Evolutionary conservation across 371 early-diverging fungal genomes (phyloP).

Genomic region (Rhizopus sp.): DNA sequence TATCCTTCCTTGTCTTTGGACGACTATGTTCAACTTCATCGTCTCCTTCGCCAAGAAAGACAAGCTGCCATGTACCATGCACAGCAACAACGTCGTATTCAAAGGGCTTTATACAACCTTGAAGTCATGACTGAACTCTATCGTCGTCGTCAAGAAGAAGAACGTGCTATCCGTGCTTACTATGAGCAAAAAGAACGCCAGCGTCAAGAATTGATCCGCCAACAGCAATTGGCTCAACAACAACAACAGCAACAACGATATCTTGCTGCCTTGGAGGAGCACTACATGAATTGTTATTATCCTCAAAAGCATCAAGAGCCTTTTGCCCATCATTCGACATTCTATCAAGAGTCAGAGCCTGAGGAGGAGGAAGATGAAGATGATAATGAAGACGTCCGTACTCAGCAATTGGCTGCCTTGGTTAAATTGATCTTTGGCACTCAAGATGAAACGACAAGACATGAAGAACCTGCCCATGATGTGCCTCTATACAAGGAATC

Average conservation of each 20-base stretch:
- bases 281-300: not conserved
- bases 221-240: not conserved
- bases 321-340: not conserved
- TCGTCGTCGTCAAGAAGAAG: conserved; percentile 22
- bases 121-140: conserved; percentile 15
- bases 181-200: conserved; percentile 11
- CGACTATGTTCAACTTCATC: conserved; percentile 36
- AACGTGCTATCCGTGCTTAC: conserved; percentile 23
- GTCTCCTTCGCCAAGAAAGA: conserved; percentile 23
- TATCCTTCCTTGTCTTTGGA: conserved; percentile 22
- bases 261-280: not conserved
- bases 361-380: conserved; percentile 1
- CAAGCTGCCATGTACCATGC: conserved; percentile 8
- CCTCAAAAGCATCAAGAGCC: not conserved
- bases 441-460: conserved; percentile 2
- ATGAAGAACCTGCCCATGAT: not conserved
- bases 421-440: conserved; percentile 14
- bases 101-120: conserved; percentile 12
- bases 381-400: conserved; percentile 10
- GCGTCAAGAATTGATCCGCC: conserved; percentile 1
- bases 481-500: conserved; percentile 3
- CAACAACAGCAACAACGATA: conserved; percentile 9
- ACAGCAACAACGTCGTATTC: conserved; percentile 16
- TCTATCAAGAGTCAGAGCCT: conserved; percentile 2
- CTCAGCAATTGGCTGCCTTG: conserved; percentile 8